Conservation (phyloP, 257 asterid genomes). For the Parsonsia alboflavescens region DNA sequence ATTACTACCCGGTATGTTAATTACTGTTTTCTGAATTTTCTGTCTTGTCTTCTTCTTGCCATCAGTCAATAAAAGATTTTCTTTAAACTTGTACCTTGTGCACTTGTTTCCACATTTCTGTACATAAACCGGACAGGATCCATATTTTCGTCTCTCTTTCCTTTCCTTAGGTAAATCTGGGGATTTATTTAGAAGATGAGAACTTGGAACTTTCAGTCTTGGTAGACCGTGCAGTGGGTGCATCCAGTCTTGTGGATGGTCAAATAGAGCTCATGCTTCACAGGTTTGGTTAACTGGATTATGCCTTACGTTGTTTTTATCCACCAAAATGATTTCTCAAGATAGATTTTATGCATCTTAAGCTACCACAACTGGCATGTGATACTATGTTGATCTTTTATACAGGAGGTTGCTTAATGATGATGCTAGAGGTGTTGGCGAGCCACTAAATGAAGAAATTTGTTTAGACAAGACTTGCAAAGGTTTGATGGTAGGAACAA, state of each 20-base stretch:
- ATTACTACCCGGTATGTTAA: conserved; percentile 69
- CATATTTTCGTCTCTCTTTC: neutral
- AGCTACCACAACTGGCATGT: neutral
- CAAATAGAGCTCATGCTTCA: conserved; percentile 83
- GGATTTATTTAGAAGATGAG: conserved; percentile 66
- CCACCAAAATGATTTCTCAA: neutral
- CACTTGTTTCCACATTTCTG: neutral
- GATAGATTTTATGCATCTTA: neutral
- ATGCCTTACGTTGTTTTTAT: neutral
- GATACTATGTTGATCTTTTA: neutral
- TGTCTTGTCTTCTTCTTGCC: neutral
- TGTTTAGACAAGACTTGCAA: conserved; percentile 47
- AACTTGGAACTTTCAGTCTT: conserved; percentile 57
- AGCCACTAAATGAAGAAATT: conserved; percentile 68
- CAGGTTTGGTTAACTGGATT: conserved; percentile 23
- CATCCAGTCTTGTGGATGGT: conserved; percentile 74
- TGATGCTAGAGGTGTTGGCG: conserved; percentile 84
- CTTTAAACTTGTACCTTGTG: neutral
- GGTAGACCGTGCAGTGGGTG: conserved; percentile 85
- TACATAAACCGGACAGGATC: neutral
- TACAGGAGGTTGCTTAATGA: conserved; percentile 66
- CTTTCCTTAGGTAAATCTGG: conserved; percentile 56
- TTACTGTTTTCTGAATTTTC: neutral
- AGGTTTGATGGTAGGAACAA: conserved; percentile 53
- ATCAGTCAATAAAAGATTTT: neutral